These are phyloP conservation scores for Corylus heterophylla DNA, from an alignment of 306 rosid genomes.

Conservation along the genomic window DNA sequence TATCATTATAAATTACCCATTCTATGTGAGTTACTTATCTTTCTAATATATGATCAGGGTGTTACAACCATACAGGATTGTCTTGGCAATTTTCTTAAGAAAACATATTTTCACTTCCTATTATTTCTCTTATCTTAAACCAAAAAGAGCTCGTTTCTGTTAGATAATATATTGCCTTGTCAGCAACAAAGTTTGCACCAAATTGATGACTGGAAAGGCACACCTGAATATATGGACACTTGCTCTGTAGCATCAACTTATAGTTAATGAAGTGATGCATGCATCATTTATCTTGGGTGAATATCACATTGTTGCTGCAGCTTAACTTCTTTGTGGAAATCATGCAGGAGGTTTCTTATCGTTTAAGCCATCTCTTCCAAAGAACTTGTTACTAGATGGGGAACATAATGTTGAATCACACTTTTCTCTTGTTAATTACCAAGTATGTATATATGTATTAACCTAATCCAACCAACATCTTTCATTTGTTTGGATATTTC, in stretches of 20 bases:
- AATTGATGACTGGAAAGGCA: slow-evolving; percentile 25
- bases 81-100: neutral
- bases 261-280: slow-evolving; percentile 12
- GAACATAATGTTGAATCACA: slow-evolving; percentile 68
- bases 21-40: no score
- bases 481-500: slow-evolving; percentile 29
- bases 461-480: slow-evolving; percentile 40
- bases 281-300: slow-evolving; percentile 9
- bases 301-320: neutral
- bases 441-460: slow-evolving; percentile 67
- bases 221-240: neutral
- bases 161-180: neutral
- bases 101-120: neutral
- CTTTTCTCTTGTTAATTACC: slow-evolving; percentile 82
- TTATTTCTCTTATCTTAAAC: neutral
- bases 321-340: slow-evolving; percentile 24
- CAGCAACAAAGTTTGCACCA: slow-evolving; percentile 2
- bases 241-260: slow-evolving; percentile 4
- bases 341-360: slow-evolving; percentile 86
- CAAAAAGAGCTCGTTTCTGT: neutral
- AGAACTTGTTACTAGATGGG: slow-evolving; percentile 68
- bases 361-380: slow-evolving; percentile 86
- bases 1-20: no score
- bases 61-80: neutral
- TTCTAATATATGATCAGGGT: no score